These are phyloP conservation scores for Lizonia empirigonia DNA, from an alignment of 2,329 filamentous ascomycete species.

Conservation along the genomic window DNA sequence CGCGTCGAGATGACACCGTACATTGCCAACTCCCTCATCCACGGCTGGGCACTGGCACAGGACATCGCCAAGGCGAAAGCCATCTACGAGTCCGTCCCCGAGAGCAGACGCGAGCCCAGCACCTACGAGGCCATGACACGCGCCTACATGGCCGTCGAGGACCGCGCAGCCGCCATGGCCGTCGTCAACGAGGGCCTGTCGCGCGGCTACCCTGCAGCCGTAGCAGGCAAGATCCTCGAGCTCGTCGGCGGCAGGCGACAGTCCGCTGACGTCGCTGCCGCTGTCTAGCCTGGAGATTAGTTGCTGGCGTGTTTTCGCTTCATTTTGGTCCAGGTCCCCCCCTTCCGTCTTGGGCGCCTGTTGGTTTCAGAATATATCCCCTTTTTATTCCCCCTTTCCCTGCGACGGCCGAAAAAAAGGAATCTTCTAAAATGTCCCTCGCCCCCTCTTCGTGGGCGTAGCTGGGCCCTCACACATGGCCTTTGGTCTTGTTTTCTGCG, in stretches of 20 bases:
- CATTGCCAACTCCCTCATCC: slow-evolving; percentile 97
- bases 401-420: slow-evolving; percentile 28
- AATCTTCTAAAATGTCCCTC: slow-evolving; percentile 24
- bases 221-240: slow-evolving; percentile 92
- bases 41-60: slow-evolving; percentile 89
- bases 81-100: slow-evolving; percentile 79
- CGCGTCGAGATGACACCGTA: slow-evolving; percentile 90
- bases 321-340: too few species aligned
- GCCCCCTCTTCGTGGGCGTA: slow-evolving; percentile 19
- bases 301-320: slow-evolving; percentile 14
- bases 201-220: slow-evolving; percentile 87
- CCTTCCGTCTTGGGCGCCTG: too few species aligned
- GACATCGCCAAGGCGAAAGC: slow-evolving; percentile 77
- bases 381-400: slow-evolving; percentile 18
- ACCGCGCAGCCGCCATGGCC: slow-evolving; percentile 73
- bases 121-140: slow-evolving; percentile 99
- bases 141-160: slow-evolving; percentile 83
- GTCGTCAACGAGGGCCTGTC: slow-evolving; percentile 90
- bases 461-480: slow-evolving; percentile 24
- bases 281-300: neutral
- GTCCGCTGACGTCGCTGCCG: slow-evolving; percentile 26
- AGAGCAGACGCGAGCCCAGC: slow-evolving; percentile 86
- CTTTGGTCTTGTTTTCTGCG: slow-evolving; percentile 1
- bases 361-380: slow-evolving; percentile 8
- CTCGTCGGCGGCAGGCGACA: slow-evolving; percentile 62